Conservation (phyloP, 192 early-diverging fungal species). For the Podila minutissima region DNA sequence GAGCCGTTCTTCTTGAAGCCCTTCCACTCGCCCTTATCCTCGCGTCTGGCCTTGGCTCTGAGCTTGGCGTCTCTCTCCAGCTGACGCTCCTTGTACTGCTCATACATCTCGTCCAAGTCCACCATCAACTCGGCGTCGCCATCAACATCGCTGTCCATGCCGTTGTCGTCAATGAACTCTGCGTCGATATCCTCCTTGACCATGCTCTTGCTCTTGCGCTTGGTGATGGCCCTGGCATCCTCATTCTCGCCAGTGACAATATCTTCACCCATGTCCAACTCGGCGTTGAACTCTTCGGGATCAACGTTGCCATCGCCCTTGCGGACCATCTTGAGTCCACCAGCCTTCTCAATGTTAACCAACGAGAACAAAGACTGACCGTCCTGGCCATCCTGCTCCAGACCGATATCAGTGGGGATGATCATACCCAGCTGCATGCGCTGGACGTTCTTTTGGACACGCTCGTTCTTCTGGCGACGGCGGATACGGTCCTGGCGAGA, state of each 20-base stretch:
- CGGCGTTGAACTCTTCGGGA: conserved; percentile 49
- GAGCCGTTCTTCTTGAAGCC: conserved; percentile 65
- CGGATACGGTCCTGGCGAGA: conserved; percentile 51
- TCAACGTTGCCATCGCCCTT: conserved; percentile 63
- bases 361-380: conserved; percentile 70
- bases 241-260: conserved; percentile 51
- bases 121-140: conserved; percentile 69
- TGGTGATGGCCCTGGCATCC: conserved; percentile 59
- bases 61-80: conserved; percentile 80
- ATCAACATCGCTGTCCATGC: conserved; percentile 23
- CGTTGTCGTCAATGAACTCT: conserved; percentile 39
- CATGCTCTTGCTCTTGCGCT: conserved; percentile 59
- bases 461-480: conserved; percentile 74
- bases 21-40: conserved; percentile 75
- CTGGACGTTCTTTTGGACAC: conserved; percentile 72
- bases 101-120: conserved; percentile 75
- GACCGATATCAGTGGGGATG: conserved; percentile 77
- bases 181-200: conserved; percentile 46
- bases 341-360: conserved; percentile 58
- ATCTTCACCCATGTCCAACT: conserved; percentile 54
- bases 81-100: conserved; percentile 76
- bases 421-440: conserved; percentile 87
- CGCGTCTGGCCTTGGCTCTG: conserved; percentile 73
- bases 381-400: conserved; percentile 67
- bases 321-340: conserved; percentile 59